Evolutionary conservation across 1,284 basidiomycete genomes (phyloP), one percentile per base, ranked within the genome.

Genomic region (Trichosporon sp.): DNA sequence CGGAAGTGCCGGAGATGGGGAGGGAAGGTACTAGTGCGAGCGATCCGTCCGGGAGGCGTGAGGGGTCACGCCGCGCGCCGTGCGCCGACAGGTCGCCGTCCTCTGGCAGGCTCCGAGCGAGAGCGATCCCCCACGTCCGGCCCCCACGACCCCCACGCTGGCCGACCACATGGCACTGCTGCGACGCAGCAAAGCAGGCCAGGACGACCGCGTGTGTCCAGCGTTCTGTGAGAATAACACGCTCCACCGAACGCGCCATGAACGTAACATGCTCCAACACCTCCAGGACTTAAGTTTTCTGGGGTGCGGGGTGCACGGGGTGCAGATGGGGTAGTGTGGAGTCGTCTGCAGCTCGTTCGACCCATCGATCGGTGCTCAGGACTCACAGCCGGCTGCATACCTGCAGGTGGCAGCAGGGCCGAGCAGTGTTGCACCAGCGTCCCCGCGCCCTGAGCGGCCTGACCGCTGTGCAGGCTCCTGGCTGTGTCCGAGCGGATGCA

Each of bases 321-420:
- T 51, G 15, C 29, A 7, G 27, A 31, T 60, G 56, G 56, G 56
- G 56, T 25, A 60, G 27, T 60, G 56, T 31, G 56, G 29, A n/a
- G 27, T 60, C 15, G 15, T 8, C 44, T 11, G 13, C 5, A 12
- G 27, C 3, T 21, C 56, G 29, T 31, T 13, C 18, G 53, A n/a
- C 29, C 56, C 56, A 58, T 15, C 56, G 56, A 60, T 60, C 56
- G 56, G 56, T 32, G 27, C 15, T 60, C 56, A 60, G 56, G 56
- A 60, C 29, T 4, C 9, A 25, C 13, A 11, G 15, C 25, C 7
- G 25, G 13, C 21, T 6, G 4, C 44, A 31, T 9, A 18, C 47
- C n/a, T 23, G 47, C 47, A 51, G 47, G 47, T 11, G 47, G 6
- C 5, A 23, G 21, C 21, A 51, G 47, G 47, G 47, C 47, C 47